Evolutionary conservation across 805 yeast species (phyloP), one percentile per base, ranked within the genome.

Genomic region (Komagataella kurtzmanii): DNA sequence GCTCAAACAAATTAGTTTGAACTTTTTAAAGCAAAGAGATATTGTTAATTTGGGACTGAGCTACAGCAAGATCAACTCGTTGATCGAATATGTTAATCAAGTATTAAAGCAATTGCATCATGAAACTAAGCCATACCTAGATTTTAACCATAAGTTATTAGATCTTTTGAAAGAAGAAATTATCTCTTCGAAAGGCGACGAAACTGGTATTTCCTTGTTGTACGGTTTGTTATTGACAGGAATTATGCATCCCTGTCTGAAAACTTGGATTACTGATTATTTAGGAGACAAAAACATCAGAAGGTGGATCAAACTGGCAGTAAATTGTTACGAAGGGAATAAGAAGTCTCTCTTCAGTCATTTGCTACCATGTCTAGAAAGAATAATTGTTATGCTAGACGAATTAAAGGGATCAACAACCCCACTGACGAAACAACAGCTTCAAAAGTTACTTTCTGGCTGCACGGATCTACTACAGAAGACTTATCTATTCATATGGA

Each of bases 231-330:
- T 80, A 2, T 58, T 80, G 3, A 77, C 85, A 0, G 84, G 85
- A 1, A 66, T 76, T 50, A 68, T 81, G 53, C 72, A 79, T 1
- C 70, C 67, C 12, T 63, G 70, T 0, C 65, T 79, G 1, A 73
- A 72, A 53, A 80, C 78, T 52, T 85, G 81, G 80, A 66, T 85
- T 59, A 72, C 77, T 19, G 81, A 82, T 56, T 78, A 80, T 49
- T 66, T 85, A 40, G 89, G 87, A 0, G 88, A 83, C 54, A 68
- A 85, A 54, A 86, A 86, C 24, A 61, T 77, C 17, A 77, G 75
- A 54, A 70, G 77, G 56, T 76, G 88, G 76, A 65, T 66, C 2
- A 73, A 71, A 50, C 50, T 73, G 17, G 83, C 85, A 0, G 72
- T 70, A 43, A 63, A 70, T 1, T 68, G 75, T 12, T 82, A 76